phyloP scores from a whole-genome alignment of 495 filamentous ascomycete genomes.

The Friedmanniomyces simplex region DNA sequence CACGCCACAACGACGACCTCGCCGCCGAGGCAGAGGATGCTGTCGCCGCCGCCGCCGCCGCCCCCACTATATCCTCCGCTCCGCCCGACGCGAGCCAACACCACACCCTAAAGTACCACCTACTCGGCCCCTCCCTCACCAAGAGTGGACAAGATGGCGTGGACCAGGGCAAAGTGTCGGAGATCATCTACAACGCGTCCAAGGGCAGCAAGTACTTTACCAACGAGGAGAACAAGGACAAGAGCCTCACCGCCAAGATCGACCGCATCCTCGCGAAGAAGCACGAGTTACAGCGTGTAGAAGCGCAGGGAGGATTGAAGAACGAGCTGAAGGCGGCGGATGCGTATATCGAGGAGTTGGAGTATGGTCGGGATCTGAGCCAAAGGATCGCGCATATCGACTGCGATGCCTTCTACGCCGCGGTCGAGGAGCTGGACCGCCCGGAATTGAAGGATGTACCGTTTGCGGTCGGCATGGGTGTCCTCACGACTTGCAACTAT shows the following conservation, averaged over 20 bases:
- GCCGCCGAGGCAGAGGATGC: constrained; percentile 7
- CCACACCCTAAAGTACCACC: constrained; percentile 52
- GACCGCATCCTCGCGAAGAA: constrained; percentile 69
- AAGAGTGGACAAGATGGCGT: constrained; percentile 91
- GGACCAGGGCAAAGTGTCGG: constrained; percentile 90
- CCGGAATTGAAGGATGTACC: constrained; percentile 83
- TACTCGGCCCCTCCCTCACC: constrained; percentile 87
- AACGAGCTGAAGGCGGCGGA: constrained; percentile 66
- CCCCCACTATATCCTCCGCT: not conserved
- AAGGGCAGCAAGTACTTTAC: constrained; percentile 97
- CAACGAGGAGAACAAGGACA: constrained; percentile 76
- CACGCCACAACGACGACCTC: constrained; percentile 13
- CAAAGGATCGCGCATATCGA: constrained; percentile 87
- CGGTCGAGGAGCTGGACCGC: constrained; percentile 83
- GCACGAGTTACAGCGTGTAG: constrained; percentile 61
- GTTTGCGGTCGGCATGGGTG: constrained; percentile 87
- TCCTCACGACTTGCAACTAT: constrained; percentile 94
- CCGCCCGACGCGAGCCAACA: constrained; percentile 25
- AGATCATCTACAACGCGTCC: constrained; percentile 94
- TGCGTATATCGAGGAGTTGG: constrained; percentile 69
- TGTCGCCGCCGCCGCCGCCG: not conserved
- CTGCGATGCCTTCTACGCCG: constrained; percentile 96
- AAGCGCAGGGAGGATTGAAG: constrained; percentile 42
- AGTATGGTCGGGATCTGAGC: constrained; percentile 65
- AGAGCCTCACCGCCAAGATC: constrained; percentile 76